Percentiles rank a stretch among this genome's conserved stretches.
Conservation (phyloP, 805 yeast species). For the Schizosaccharomyces japonicus region DNA sequence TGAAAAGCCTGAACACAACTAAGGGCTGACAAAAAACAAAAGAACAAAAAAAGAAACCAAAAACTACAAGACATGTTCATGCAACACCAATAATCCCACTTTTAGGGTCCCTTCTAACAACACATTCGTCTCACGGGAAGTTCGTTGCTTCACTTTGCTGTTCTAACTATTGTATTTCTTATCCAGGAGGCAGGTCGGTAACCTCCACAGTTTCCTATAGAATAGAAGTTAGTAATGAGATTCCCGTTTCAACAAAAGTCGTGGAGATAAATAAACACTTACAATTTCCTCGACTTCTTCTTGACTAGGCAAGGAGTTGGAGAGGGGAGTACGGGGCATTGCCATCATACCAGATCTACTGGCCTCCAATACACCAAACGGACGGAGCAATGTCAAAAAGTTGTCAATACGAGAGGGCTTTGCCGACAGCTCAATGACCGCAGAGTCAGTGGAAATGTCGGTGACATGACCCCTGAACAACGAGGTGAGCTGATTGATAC, state of each 20-base stretch:
- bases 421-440: constrained; percentile 81
- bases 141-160: too few species aligned
- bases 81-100: too few species aligned
- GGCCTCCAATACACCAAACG: constrained; percentile 87
- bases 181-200: background rate
- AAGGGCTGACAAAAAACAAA: too few species aligned
- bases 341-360: constrained; percentile 98
- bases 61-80: too few species aligned
- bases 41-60: too few species aligned
- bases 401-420: constrained; percentile 76
- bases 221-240: background rate
- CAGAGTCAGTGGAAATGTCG: constrained; percentile 79
- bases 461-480: constrained; percentile 86
- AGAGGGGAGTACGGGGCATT: constrained; percentile 49
- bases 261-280: background rate
- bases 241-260: too few species aligned
- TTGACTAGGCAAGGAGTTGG: background rate
- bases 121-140: too few species aligned
- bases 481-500: constrained; percentile 51
- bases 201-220: background rate
- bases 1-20: too few species aligned
- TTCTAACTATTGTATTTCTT: too few species aligned
- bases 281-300: background rate
- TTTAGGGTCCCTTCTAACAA: too few species aligned
- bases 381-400: constrained; percentile 70